Percentiles rank a stretch among this genome's conserved stretches.
These are phyloP conservation scores for Pholiota molesta DNA, from an alignment of 768 basidiomycete genomes.

Conservation along the genomic window DNA sequence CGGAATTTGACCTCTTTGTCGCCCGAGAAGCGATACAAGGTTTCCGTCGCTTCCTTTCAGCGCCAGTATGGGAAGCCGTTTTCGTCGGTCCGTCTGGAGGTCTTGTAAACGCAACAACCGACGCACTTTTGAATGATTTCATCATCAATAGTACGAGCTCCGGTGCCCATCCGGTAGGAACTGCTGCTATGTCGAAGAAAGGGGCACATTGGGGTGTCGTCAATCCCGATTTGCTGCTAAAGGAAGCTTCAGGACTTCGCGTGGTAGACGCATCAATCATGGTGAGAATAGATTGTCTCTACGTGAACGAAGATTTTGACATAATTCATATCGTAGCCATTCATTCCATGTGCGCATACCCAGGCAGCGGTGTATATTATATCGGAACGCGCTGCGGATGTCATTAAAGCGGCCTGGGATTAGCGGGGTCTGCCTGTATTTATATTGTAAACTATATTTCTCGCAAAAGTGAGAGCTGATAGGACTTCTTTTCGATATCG, in stretches of 20 bases:
- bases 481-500: background rate
- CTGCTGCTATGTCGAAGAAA: slow-evolving; percentile 30
- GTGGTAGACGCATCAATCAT: slow-evolving; percentile 39
- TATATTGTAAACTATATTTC: slow-evolving; percentile 1
- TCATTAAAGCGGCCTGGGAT: slow-evolving; percentile 17
- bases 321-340: slow-evolving; percentile 11
- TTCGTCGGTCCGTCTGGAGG: slow-evolving; percentile 22
- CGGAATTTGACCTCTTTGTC: slow-evolving; percentile 28
- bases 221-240: slow-evolving; percentile 34
- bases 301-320: background rate
- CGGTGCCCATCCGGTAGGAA: slow-evolving; percentile 30
- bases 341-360: slow-evolving; percentile 21
- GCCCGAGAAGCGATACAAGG: slow-evolving; percentile 25
- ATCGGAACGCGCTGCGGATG: slow-evolving; percentile 19
- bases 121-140: slow-evolving; percentile 25
- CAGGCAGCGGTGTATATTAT: slow-evolving; percentile 21
- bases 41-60: slow-evolving; percentile 23
- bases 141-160: slow-evolving; percentile 14
- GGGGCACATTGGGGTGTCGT: slow-evolving; percentile 32
- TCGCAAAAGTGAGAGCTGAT: background rate
- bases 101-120: slow-evolving; percentile 21
- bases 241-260: slow-evolving; percentile 31
- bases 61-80: slow-evolving; percentile 29
- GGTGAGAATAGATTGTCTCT: slow-evolving; percentile 20
- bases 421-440: slow-evolving; percentile 1